phyloP scores from a whole-genome alignment of 2,329 filamentous ascomycete species.

The Epichloe aotearoae region DNA sequence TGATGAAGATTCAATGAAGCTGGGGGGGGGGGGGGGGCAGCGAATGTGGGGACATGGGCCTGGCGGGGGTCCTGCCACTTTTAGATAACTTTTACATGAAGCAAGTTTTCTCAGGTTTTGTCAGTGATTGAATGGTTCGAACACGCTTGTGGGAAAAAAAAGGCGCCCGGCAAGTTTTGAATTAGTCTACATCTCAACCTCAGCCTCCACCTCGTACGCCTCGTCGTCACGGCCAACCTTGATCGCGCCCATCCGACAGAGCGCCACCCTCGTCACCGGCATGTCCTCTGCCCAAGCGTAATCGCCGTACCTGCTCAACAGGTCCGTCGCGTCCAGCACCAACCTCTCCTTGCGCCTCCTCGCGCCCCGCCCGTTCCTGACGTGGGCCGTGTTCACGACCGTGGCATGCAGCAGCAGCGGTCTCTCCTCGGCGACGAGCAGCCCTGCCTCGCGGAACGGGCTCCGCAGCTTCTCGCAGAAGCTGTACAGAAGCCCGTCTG shows the following conservation, averaged over 20 bases:
- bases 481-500: constrained; percentile 31
- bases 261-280: constrained; percentile 54
- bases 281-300: constrained; percentile 60
- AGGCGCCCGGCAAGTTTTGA: too few relatives aligned
- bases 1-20: not conserved
- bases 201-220: constrained; percentile 40
- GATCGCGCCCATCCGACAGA: constrained; percentile 83
- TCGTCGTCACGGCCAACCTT: constrained; percentile 38
- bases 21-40: too few relatives aligned
- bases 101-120: too few relatives aligned
- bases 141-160: too few relatives aligned
- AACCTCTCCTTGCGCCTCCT: constrained; percentile 23
- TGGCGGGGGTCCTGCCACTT: too few relatives aligned
- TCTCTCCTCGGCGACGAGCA: constrained; percentile 44
- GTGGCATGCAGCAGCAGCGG: constrained; percentile 72
- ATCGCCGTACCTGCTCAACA: constrained; percentile 48
- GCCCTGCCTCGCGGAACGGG: constrained; percentile 38
- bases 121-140: too few relatives aligned
- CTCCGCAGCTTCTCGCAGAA: constrained; percentile 46
- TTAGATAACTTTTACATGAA: too few relatives aligned
- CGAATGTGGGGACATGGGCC: not conserved
- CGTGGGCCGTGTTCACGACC: constrained; percentile 74
- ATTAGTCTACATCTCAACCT: constrained; percentile 17
- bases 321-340: constrained; percentile 39
- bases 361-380: constrained; percentile 24